Evolutionary conservation across 2,329 filamentous ascomycete genomes (phyloP).

Genomic region (Penicillium sp.): DNA sequence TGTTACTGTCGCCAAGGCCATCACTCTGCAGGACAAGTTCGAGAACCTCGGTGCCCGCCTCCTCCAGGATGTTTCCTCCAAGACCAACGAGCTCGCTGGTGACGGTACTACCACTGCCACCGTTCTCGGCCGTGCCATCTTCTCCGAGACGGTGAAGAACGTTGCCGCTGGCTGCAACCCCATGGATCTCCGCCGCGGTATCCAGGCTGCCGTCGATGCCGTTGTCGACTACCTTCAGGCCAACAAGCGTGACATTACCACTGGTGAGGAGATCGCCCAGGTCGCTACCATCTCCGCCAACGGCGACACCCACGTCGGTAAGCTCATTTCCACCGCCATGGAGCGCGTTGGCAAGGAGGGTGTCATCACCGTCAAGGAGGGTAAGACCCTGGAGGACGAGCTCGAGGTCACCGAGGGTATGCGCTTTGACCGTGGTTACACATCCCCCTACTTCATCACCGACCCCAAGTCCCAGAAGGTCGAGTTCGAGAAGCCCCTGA

Average conservation of each 20-base stretch:
- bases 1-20: slow-evolving; percentile 86
- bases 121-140: slow-evolving; percentile 95
- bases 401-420: slow-evolving; percentile 99
- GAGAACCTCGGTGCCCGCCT: slow-evolving; percentile 98
- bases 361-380: slow-evolving; percentile 99
- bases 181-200: slow-evolving; percentile 97
- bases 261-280: slow-evolving; percentile 94
- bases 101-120: slow-evolving; percentile 98
- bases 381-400: slow-evolving; percentile 97
- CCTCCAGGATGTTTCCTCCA: slow-evolving; percentile 96
- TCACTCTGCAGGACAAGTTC: slow-evolving; percentile 96
- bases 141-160: slow-evolving; percentile 99
- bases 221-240: slow-evolving; percentile 92
- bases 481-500: slow-evolving; percentile 98
- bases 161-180: slow-evolving; percentile 99
- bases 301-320: slow-evolving; percentile 91
- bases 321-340: slow-evolving; percentile 97
- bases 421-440: slow-evolving; percentile 98
- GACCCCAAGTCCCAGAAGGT: slow-evolving; percentile 98
- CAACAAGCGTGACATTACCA: slow-evolving; percentile 98
- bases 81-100: slow-evolving; percentile 99
- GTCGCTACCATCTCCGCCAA: slow-evolving; percentile 98
- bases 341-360: slow-evolving; percentile 99
- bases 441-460: slow-evolving; percentile 99
- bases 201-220: slow-evolving; percentile 92